Percentiles rank a stretch among this genome's conserved stretches.
Conservation (phyloP, 805 yeast species). For the Yamadazyma tumulicola region DNA sequence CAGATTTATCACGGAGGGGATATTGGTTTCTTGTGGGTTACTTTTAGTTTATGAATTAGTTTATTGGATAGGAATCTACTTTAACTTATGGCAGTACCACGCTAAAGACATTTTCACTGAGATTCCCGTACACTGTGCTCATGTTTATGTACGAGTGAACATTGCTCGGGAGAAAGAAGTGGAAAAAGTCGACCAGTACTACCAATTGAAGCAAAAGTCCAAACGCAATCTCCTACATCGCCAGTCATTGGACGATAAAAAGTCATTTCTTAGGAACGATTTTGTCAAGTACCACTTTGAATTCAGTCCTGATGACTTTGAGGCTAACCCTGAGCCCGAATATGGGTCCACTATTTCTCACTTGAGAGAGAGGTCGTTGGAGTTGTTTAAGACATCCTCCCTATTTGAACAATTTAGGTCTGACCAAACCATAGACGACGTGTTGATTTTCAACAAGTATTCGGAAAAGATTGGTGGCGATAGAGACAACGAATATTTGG, state of each 20-base stretch:
- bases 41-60: slow-evolving; percentile 36
- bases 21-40: slow-evolving; percentile 21
- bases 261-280: slow-evolving; percentile 17
- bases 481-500: slow-evolving; percentile 28
- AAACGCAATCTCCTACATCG: slow-evolving; percentile 23
- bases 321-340: slow-evolving; percentile 54
- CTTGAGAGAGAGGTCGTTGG: slow-evolving; percentile 54
- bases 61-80: slow-evolving; percentile 41
- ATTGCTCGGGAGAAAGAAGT: slow-evolving; percentile 20
- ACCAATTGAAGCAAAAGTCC: slow-evolving; percentile 22
- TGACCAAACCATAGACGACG: slow-evolving; percentile 14
- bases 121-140: slow-evolving; percentile 77
- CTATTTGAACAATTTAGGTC: slow-evolving; percentile 18
- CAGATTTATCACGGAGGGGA: slow-evolving; percentile 25
- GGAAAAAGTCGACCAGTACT: slow-evolving; percentile 23
- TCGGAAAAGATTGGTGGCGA: slow-evolving; percentile 20
- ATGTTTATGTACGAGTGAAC: slow-evolving; percentile 55
- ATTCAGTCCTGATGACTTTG: slow-evolving; percentile 79
- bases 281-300: slow-evolving; percentile 62
- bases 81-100: slow-evolving; percentile 46
- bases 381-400: slow-evolving; percentile 46
- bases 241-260: slow-evolving; percentile 16
- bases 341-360: slow-evolving; percentile 66
- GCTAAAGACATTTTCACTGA: slow-evolving; percentile 65
- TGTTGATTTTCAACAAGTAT: slow-evolving; percentile 28